Base-by-base conservation (phyloP, 1,139 yeast species). In the Lodderomyces margitis region DNA sequence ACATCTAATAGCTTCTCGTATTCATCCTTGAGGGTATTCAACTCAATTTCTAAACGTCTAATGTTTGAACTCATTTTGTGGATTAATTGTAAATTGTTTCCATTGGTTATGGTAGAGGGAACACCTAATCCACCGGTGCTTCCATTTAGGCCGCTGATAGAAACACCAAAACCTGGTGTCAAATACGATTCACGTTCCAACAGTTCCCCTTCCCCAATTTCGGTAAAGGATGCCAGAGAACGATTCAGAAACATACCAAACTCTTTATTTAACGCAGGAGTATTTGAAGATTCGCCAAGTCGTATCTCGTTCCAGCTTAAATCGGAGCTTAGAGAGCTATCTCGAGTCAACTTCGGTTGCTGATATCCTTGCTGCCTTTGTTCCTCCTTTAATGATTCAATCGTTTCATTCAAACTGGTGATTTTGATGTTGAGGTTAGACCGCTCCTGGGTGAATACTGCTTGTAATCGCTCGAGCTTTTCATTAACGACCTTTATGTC, bases 31-130 rank as follows among this genome's bases (percentile, higher is more conserved):
- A 83, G 63, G 0, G 87, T 75, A 35, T 78, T 63, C 27, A 89
- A 61, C 56, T 92, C 97, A 14, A 85, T 77, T 56, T 92, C 96
- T 34, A 91, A 66, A 43, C 91, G 74, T 45, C 96, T 75, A 16
- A 91, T 80, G 38, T 82, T 87, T 1, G 87, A 68, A 39, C 88
- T 76, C 76, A 88, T 74, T 51, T 83, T 83, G 48, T 84, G 82
- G 34, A 87, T 74, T 25, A 87, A 58, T 55, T 86, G 95, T 37
- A 83, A 72, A 38, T 62, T 62, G 35, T 48, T 51, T 36, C 48
- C 54, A 27, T 46, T 50, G 7, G 47, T 40, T 9, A 27, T 14
- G 11, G 37, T 7, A 9, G 41, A 23, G 10, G 43, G 43, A 10
- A 51, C 45, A 37, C 53, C 38, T 3, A 36, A 27, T 10, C 28